Evolutionary conservation across 2,329 filamentous ascomycete genomes (phyloP), one percentile per base, ranked within the genome.

Genomic region (Aspergillus niger): DNA sequence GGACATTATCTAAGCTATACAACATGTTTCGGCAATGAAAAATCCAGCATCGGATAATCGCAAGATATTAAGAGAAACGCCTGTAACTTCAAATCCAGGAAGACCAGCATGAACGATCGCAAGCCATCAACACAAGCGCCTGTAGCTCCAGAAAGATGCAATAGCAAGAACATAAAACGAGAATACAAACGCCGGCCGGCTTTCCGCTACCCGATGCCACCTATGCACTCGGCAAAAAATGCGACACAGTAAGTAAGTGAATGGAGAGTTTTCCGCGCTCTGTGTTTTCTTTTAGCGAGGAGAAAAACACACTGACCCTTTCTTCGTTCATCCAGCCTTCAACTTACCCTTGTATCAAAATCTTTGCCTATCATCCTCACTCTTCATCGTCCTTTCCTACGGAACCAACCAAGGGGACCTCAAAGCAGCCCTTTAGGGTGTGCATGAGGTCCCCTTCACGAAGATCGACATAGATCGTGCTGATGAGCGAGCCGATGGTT

Each of bases 381-480:
- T 49, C 26, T 26, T 26, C 15, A 28, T 26, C 44, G 5, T 50
- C 15, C 24, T 50, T 50, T 28, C 30, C 47, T 1, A 49, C 6
- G 8, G 13, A 13, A 3, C 30, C 44, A 17, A 6, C 13, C 22
- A 15, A 6, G 47, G 47, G 47, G 47, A 50, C 30, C 24, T 50
- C 47, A 50, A 50, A 50, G 47, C 47, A 50, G n/a, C 47, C 26
- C 47, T 17, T 15, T 17, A 50, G 47, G 26, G 47, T 17, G 8
- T 30, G 47, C 26, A 50, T 50, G 24, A 50, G 24, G 26, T 50
- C 47, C 36, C 70, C 69, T 48, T 64, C 63, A 5, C 69, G 62
- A 4, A 72, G 50, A 3, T 69, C 65, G 10, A 63, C 50, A 59
- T 73, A 73, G 36, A 73, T 63, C 6, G 67, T 67, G 26, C 66